phyloP scores from a whole-genome alignment of 441 rosid species.

The Euphorbia celastroides region DNA sequence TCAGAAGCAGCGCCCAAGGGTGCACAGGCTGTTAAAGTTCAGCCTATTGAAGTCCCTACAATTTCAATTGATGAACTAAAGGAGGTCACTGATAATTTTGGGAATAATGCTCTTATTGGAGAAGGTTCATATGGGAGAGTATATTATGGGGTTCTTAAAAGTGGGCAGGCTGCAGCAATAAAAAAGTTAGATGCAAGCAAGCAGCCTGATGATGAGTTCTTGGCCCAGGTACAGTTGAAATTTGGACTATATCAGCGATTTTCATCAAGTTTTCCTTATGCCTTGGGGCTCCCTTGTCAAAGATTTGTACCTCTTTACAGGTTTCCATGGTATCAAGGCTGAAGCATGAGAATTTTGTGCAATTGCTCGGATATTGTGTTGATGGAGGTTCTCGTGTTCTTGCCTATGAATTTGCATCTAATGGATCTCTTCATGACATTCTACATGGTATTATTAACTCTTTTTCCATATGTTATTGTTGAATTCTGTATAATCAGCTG shows the following conservation, averaged over 20 bases:
- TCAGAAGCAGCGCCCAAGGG: conserved; percentile 63
- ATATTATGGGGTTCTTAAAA: conserved; percentile 58
- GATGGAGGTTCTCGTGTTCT: conserved; percentile 78
- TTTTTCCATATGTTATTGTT: conserved; percentile 9
- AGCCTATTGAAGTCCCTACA: conserved; percentile 83
- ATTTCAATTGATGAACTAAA: conserved; percentile 59
- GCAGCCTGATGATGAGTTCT: conserved; percentile 66
- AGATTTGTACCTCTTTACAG: conserved; percentile 22
- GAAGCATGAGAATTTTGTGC: conserved; percentile 75
- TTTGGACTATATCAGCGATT: not conserved
- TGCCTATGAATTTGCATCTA: conserved; percentile 91
- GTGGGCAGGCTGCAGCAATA: conserved; percentile 65
- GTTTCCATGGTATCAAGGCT: conserved; percentile 83
- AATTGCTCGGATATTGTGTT: conserved; percentile 88
- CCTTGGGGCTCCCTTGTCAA: conserved; percentile 14
- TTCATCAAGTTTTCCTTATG: not conserved
- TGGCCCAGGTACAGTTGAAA: conserved; percentile 21
- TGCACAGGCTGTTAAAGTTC: conserved; percentile 60
- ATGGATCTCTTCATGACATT: conserved; percentile 94
- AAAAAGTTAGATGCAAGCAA: conserved; percentile 80
- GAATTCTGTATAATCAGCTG: not conserved
- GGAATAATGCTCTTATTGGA: conserved; percentile 69
- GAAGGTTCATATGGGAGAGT: conserved; percentile 98
- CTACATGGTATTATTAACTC: conserved; percentile 59
- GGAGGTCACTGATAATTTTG: conserved; percentile 77